A percentile compares a stretch with the other conserved stretches of the same genome.
Evolutionary conservation across 495 filamentous ascomycete genomes (phyloP).

Genomic region (Lasiosphaeris hirsuta): DNA sequence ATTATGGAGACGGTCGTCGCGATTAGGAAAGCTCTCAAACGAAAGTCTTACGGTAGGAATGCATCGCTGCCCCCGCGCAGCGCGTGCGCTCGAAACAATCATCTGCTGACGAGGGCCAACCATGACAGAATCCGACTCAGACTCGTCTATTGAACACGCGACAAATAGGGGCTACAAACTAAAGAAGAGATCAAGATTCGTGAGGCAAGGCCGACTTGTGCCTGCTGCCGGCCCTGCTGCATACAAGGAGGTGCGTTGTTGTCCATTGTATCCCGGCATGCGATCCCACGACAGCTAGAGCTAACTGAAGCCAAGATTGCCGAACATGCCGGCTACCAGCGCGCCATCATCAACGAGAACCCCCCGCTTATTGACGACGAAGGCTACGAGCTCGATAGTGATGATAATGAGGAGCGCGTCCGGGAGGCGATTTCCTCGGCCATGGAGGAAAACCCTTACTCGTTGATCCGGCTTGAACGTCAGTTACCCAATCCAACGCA

Average conservation of each 20-base stretch:
- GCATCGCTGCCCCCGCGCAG: background rate
- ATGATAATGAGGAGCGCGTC: constrained; percentile 65
- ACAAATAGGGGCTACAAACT: constrained; percentile 93
- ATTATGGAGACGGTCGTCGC: constrained; percentile 29
- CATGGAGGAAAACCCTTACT: constrained; percentile 79
- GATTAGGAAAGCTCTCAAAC: constrained; percentile 25
- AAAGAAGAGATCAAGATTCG: constrained; percentile 73
- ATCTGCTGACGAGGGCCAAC: constrained; percentile 2
- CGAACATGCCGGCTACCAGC: constrained; percentile 77
- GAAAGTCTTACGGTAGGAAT: constrained; percentile 27
- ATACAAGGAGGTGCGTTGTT: constrained; percentile 74
- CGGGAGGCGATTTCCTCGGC: constrained; percentile 63
- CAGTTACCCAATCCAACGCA: constrained; percentile 29
- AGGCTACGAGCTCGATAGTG: constrained; percentile 78
- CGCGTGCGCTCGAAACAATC: no score
- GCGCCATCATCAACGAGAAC: constrained; percentile 79
- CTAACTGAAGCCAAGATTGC: constrained; percentile 55
- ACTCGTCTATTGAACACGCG: constrained; percentile 72
- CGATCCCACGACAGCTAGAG: background rate
- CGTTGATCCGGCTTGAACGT: constrained; percentile 80
- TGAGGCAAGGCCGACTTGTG: constrained; percentile 72
- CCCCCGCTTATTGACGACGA: constrained; percentile 75
- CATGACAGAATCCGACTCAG: constrained; percentile 73
- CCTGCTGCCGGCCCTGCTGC: constrained; percentile 64
- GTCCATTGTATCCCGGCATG: background rate